Percentiles rank a stretch among this genome's conserved stretches.
Conservation (phyloP, 495 filamentous ascomycete species). For the Neurospora terricola region DNA sequence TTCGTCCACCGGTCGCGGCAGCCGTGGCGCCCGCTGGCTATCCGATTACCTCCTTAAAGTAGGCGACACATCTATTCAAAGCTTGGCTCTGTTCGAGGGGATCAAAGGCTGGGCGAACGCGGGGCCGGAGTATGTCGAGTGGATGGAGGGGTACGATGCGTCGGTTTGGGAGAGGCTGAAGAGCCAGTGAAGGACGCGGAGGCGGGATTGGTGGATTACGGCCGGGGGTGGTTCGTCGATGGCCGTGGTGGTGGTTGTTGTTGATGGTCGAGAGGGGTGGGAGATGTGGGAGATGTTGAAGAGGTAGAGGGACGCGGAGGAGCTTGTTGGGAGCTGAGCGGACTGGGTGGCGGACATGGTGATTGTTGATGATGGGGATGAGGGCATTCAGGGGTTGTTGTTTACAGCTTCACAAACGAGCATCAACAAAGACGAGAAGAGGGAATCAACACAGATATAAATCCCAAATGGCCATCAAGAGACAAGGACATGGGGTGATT, state of each 20-base stretch:
- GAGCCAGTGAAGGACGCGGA: background rate
- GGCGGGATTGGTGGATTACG: background rate
- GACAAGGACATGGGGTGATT: background rate
- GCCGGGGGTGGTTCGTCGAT: background rate
- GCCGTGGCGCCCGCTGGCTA: slow-evolving; percentile 55
- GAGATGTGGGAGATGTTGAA: background rate
- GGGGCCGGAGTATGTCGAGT: slow-evolving; percentile 43
- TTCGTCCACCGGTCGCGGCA: slow-evolving; percentile 57
- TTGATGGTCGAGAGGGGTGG: background rate
- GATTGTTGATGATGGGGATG: background rate
- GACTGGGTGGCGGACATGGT: background rate
- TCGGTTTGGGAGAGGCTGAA: slow-evolving; percentile 29
- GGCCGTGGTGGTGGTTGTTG: background rate
- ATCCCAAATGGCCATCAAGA: background rate
- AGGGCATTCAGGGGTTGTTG: background rate
- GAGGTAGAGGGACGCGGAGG: background rate
- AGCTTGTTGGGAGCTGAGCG: background rate
- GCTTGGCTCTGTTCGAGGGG: slow-evolving; percentile 47
- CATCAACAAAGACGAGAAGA: background rate
- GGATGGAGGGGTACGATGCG: slow-evolving; percentile 51
- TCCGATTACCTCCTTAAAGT: slow-evolving; percentile 46
- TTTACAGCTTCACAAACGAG: background rate
- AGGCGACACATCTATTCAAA: slow-evolving; percentile 36
- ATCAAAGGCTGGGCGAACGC: slow-evolving; percentile 55
- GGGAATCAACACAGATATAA: background rate